These are phyloP conservation scores for Kondoa malvinella DNA, from an alignment of 768 basidiomycete genomes.

Conservation along the genomic window DNA sequence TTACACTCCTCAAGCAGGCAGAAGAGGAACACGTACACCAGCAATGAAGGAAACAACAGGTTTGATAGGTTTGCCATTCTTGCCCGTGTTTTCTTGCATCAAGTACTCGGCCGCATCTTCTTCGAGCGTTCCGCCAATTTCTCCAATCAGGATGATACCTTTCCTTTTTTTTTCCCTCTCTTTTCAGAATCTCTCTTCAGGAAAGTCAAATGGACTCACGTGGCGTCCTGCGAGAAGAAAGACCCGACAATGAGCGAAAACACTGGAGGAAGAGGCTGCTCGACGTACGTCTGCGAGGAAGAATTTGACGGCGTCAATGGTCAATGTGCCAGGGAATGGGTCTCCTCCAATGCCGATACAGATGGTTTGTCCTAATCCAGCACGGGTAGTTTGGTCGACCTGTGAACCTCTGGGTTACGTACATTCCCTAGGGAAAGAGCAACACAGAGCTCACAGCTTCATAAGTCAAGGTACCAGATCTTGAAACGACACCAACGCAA, in stretches of 20 bases:
- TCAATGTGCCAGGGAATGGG: conserved; percentile 89
- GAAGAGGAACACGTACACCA: no score
- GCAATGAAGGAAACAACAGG: conserved; percentile 97
- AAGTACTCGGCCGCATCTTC: conserved; percentile 97
- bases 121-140: conserved; percentile 96
- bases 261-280: conserved; percentile 13
- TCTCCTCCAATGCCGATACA: conserved; percentile 97
- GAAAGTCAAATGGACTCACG: no score
- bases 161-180: not conserved
- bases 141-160: conserved; percentile 96
- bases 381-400: conserved; percentile 50
- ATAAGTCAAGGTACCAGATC: conserved; percentile 90
- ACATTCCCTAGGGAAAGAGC: not conserved
- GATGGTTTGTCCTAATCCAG: conserved; percentile 87
- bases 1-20: no score
- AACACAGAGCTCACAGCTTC: conserved; percentile 61
- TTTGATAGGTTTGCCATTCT: no score
- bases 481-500: conserved; percentile 86
- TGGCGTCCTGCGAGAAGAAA: no score
- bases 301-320: conserved; percentile 86
- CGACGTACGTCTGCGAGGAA: conserved; percentile 92
- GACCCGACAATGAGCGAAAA: not conserved
- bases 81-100: conserved; percentile 67
- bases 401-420: not conserved
- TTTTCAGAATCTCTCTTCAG: no score